phyloP scores from a whole-genome alignment of 2,329 filamentous ascomycete genomes.

The Paraconiothyrium sp. region DNA sequence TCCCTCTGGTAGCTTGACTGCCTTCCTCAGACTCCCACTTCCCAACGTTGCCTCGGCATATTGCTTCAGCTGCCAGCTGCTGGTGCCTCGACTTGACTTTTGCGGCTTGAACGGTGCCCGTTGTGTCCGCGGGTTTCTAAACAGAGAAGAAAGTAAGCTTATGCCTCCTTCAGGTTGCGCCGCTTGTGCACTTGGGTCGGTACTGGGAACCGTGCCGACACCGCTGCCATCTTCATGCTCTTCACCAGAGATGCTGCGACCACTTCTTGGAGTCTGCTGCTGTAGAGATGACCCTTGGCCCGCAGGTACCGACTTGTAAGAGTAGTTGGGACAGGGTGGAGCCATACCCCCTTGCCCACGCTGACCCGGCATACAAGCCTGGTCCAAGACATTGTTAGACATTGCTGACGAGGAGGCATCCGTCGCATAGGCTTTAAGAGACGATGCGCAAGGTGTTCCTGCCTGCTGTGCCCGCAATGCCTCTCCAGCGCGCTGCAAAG shows the following conservation, averaged over 20 bases:
- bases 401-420: neutral
- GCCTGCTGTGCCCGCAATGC: slow-evolving; percentile 34
- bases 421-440: slow-evolving; percentile 2
- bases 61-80: slow-evolving; percentile 92
- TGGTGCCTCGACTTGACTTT: slow-evolving; percentile 83
- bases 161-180: slow-evolving; percentile 30
- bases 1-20: slow-evolving; percentile 95
- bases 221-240: slow-evolving; percentile 15
- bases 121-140: slow-evolving; percentile 79
- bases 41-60: slow-evolving; percentile 98
- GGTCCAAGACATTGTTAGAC: slow-evolving; percentile 10
- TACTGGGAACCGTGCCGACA: slow-evolving; percentile 23
- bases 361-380: slow-evolving; percentile 14
- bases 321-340: slow-evolving; percentile 49
- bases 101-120: slow-evolving; percentile 92
- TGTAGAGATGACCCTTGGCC: slow-evolving; percentile 21
- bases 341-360: slow-evolving; percentile 21
- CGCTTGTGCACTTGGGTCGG: slow-evolving; percentile 20
- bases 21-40: slow-evolving; percentile 92
- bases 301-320: slow-evolving; percentile 35
- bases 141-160: slow-evolving; percentile 48
- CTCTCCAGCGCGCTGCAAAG: slow-evolving; percentile 42
- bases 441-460: slow-evolving; percentile 5
- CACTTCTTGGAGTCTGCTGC: slow-evolving; percentile 15
- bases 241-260: slow-evolving; percentile 25